Evolutionary conservation across 2,329 filamentous ascomycete species (phyloP).

Genomic region (Phyllosticta citrichinensis): DNA sequence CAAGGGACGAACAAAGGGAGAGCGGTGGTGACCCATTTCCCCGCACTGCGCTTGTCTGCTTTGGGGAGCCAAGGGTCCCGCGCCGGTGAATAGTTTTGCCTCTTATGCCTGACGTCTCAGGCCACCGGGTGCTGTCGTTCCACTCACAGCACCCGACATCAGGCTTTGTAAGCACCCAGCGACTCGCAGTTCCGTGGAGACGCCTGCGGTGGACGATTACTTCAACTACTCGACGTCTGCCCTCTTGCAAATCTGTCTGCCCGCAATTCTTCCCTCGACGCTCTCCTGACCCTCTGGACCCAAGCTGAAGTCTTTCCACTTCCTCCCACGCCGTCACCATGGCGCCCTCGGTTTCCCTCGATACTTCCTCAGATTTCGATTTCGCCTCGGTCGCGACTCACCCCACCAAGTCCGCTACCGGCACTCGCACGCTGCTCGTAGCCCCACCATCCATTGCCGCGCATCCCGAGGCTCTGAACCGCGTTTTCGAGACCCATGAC

Average conservation of each 20-base stretch:
- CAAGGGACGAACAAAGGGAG: too few species aligned
- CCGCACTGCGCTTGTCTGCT: background rate
- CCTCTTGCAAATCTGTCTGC: background rate
- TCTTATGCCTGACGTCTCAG: background rate
- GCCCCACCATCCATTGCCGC: slow-evolving; percentile 84
- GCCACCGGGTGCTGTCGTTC: background rate
- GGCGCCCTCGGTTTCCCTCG: slow-evolving; percentile 30
- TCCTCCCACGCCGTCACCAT: slow-evolving; percentile 15
- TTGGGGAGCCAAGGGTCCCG: background rate
- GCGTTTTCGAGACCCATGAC: slow-evolving; percentile 62
- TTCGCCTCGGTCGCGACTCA: slow-evolving; percentile 18
- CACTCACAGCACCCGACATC: background rate
- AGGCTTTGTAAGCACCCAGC: background rate
- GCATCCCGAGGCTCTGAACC: slow-evolving; percentile 66
- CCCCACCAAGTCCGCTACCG: slow-evolving; percentile 12
- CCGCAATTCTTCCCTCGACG: background rate
- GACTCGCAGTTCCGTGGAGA: background rate
- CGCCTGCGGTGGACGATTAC: background rate
- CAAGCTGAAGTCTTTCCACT: background rate
- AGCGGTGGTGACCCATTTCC: background rate
- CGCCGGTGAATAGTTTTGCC: too few species aligned
- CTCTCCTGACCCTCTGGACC: background rate
- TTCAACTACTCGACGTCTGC: background rate
- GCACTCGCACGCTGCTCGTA: slow-evolving; percentile 63
- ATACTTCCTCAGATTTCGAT: slow-evolving; percentile 31